Evolutionary conservation across 768 basidiomycete species (phyloP), one percentile per base, ranked within the genome.

Genomic region (Suillus spraguei): DNA sequence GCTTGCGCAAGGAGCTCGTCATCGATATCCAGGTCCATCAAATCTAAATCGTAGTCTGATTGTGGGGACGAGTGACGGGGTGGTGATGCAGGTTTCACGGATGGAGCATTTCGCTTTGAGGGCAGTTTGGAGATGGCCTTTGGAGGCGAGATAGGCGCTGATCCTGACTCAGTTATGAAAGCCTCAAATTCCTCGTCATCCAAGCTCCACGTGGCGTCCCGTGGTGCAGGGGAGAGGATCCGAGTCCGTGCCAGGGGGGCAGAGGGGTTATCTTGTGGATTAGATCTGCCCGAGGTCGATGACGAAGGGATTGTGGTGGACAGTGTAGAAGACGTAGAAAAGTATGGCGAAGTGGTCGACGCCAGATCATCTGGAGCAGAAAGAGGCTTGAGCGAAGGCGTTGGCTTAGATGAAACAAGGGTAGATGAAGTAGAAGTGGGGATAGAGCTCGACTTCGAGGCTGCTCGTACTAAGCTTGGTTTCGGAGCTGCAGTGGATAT

Each of bases 1-100:
- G 72, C 67, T 63, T 79, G 78, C 65, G 76, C 79, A 24, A 82
- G 70, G 63, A 84, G 77, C 14, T 68, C 74, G 6, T 78, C 81
- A 54, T 80, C 75, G 50, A 81, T 67, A 14, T 73, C 73, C 68
- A 77, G 67, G 39, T 74, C 74, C 47, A 76, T 70, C 33, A 74
- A 69, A 36, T 79, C 77, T 63, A 77, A 75, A 54, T 76, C 77
- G 62, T 66, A 76, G 39, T 73, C 71, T 22, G 73, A 58, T 1
- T 66, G 58, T 74, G 74, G 14, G 68, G 66, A 55, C 68, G 72
- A 55, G 20, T 41, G n/a, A 17, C 38, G 32, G 65, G 72, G 20
- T 14, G 44, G 58, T 36, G 46, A 64, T 50, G 44, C n/a, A 13
- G 41, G 59, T 54, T 60, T 64, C 24, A 58, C 32, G 36, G 63